Conservation (phyloP, 139 green algal species). For the Dunaliella sp. region DNA sequence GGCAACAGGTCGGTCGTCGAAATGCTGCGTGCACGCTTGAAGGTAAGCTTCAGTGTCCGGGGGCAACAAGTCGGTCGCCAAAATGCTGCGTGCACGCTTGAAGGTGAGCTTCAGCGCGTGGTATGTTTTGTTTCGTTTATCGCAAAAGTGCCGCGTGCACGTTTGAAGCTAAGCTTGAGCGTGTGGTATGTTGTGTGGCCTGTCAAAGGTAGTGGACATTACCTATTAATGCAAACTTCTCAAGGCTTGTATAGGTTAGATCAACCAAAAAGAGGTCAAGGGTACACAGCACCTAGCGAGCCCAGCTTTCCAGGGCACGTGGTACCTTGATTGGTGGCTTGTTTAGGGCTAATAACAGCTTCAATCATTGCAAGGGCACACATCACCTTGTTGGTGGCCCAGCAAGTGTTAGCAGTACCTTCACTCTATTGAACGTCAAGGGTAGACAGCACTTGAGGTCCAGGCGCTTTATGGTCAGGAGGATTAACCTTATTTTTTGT, state of each 20-base stretch:
- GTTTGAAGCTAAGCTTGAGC: background rate
- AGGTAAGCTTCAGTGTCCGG: too few species aligned
- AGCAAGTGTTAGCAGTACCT: too few species aligned
- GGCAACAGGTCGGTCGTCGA: background rate
- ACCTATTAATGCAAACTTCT: background rate
- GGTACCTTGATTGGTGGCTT: too few species aligned
- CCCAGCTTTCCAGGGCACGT: background rate
- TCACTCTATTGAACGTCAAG: too few species aligned
- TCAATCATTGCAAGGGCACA: too few species aligned
- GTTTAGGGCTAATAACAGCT: too few species aligned
- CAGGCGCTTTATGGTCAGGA: too few species aligned
- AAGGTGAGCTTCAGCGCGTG: background rate
- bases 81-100: conserved; percentile 33
- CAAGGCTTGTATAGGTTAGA: background rate
- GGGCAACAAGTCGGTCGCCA: conserved; percentile 36
- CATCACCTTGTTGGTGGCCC: too few species aligned
- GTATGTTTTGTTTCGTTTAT: background rate
- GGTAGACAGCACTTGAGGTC: too few species aligned
- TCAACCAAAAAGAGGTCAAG: background rate
- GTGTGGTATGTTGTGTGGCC: background rate
- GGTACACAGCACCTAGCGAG: background rate
- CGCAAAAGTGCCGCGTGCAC: background rate
- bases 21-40: background rate
- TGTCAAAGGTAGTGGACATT: background rate
- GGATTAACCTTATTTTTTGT: too few species aligned